Evolutionary conservation across 208 protist genomes (phyloP).

Genomic region (Tritrichomonas foetus): DNA sequence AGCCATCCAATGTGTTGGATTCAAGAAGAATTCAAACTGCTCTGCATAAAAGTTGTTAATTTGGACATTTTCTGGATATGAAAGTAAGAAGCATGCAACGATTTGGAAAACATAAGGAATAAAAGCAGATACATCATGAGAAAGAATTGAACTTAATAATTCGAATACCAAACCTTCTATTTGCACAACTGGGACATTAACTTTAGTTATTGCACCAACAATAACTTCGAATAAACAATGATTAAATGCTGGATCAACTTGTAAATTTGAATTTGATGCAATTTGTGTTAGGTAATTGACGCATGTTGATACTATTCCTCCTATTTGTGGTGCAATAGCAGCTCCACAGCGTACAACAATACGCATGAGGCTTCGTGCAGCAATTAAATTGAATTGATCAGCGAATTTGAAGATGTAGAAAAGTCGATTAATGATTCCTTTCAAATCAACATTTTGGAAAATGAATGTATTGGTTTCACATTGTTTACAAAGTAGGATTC

Average conservation of each 20-base stretch:
- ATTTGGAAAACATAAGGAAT: background rate
- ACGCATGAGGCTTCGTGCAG: background rate
- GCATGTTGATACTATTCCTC: background rate
- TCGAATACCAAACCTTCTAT: background rate
- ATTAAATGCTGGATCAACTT: background rate
- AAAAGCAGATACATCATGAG: background rate
- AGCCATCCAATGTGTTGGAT: background rate
- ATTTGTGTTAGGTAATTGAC: background rate
- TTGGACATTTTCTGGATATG: background rate
- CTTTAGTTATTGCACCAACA: background rate
- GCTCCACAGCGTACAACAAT: background rate
- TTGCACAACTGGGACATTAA: background rate
- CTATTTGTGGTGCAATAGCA: background rate
- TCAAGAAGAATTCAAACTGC: background rate
- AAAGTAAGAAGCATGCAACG: background rate
- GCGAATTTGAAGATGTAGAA: background rate
- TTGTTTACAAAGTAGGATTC: background rate
- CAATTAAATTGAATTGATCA: background rate
- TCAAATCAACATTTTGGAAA: background rate
- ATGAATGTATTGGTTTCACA: background rate
- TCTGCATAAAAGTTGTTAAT: background rate
- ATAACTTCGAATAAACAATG: background rate
- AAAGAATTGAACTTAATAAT: background rate
- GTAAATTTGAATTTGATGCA: background rate
- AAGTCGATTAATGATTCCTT: background rate